Evolutionary conservation across 768 basidiomycete species (phyloP), one percentile per base, ranked within the genome.

Genomic region (Collybiopsis confluens): DNA sequence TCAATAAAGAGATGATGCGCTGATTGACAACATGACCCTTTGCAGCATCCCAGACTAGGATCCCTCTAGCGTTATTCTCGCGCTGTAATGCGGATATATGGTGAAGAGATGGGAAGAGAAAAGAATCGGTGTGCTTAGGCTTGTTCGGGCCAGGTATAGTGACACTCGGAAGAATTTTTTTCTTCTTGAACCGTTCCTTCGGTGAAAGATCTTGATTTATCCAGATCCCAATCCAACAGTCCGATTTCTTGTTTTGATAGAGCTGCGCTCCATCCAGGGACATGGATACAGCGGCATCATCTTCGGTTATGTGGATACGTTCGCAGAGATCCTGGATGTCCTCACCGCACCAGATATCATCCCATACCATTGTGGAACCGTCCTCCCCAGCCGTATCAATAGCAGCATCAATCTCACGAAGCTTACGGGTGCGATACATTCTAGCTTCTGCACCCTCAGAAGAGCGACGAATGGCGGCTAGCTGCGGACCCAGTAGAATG

Each of bases 191-290:
- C 0, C 64, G 58, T 5, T 47, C 15, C 11, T 62, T 58, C 0
- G 70, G 75, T 0, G 55, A 24, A 1, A 68, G 50, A 56, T 73
- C 65, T 0, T 70, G 10, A 1, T 77, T 41, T 0, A 77, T 51
- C 71, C 72, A 77, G 1, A 76, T 72, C 8, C 61, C 64, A 0
- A 71, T 62, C 67, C 70, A 71, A 16, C 61, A 62, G 26, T 63
- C 61, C 8, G 71, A 65, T 6, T 13, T 41, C 56, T 74, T 75
- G 55, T 61, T 59, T 8, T 50, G 50, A 54, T 74, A 74, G 4
- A 78, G 65, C 54, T 78, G 75, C 0, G 70, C 67, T 0, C 75
- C 72, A 47, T 78, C 69, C 10, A 73, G 57, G 0, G 71, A 75
- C 51, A 49, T 49, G 26, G 35, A n/a, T 7, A 49, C 33, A 24